Evolutionary conservation across 1,139 yeast species (phyloP).

Genomic region (Sugiyamaella sp.): DNA sequence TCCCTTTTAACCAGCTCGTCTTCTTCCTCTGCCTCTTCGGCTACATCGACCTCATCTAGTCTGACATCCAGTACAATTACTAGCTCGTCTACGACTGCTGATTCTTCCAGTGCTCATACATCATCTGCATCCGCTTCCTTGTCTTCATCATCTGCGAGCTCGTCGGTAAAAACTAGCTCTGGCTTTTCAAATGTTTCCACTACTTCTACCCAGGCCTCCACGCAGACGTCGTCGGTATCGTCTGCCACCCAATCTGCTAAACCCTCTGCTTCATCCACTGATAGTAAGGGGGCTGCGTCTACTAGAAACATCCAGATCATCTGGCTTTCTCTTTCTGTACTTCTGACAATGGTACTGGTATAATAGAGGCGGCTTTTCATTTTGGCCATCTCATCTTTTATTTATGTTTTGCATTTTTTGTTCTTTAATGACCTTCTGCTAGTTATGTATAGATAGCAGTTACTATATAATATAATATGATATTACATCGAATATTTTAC

Average conservation of each 20-base stretch:
- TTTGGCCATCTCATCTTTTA: background rate
- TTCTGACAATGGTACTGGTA: conserved; percentile 3
- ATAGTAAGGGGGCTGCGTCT: conserved; percentile 6
- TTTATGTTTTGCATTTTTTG: conserved; percentile 10
- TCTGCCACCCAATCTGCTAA: conserved; percentile 1
- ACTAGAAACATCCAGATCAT: background rate
- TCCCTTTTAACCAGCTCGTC: conserved; percentile 19
- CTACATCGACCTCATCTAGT: conserved; percentile 12
- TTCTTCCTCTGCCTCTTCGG: conserved; percentile 18
- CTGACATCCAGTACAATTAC: background rate
- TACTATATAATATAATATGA: background rate
- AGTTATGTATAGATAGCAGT: conserved; percentile 10
- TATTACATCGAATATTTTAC: background rate
- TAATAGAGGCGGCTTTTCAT: conserved; percentile 7
- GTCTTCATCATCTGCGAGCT: background rate
- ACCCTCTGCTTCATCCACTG: background rate
- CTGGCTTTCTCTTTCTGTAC: conserved; percentile 5
- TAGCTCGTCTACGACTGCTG: background rate
- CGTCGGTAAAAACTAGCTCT: background rate
- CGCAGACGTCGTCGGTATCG: background rate
- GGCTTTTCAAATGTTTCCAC: background rate
- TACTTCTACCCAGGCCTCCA: background rate
- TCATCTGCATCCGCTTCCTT: conserved; percentile 1
- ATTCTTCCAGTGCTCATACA: background rate
- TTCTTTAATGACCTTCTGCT: conserved; percentile 11